Conservation (phyloP, 164 flowering plant species). For the Tinospora cordifolia region DNA sequence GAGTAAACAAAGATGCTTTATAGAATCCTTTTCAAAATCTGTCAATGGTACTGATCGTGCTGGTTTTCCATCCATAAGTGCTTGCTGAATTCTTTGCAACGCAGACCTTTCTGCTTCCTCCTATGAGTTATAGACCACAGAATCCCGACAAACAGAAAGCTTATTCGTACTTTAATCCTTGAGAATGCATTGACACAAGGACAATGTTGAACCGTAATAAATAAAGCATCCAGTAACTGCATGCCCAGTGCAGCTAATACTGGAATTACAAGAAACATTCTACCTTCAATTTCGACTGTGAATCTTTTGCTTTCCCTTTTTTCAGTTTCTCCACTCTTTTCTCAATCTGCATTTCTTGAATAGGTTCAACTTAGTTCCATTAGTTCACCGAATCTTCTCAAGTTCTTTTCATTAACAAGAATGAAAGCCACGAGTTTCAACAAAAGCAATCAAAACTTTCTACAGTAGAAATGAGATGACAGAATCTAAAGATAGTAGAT, state of each 20-base stretch:
- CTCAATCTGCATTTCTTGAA: slow-evolving; percentile 80
- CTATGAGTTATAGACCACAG: slow-evolving; percentile 30
- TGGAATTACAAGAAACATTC: slow-evolving; percentile 2
- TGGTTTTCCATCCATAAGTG: slow-evolving; percentile 90
- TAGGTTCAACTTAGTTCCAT: slow-evolving; percentile 29
- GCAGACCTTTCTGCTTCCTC: slow-evolving; percentile 93
- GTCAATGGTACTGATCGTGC: slow-evolving; percentile 77
- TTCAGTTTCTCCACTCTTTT: slow-evolving; percentile 89
- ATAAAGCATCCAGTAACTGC: background rate
- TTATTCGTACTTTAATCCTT: background rate
- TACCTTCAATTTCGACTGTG: slow-evolving; percentile 83
- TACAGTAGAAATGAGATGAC: background rate
- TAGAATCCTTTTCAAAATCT: slow-evolving; percentile 71
- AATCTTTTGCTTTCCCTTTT: slow-evolving; percentile 70
- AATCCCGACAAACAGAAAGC: slow-evolving; percentile 4
- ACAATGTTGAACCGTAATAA: background rate
- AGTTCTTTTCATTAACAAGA: background rate
- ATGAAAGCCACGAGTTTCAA: no score
- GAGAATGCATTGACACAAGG: background rate
- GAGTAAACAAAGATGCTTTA: slow-evolving; percentile 86
- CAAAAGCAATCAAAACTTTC: no score
- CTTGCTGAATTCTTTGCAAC: slow-evolving; percentile 63
- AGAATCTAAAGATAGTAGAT: background rate
- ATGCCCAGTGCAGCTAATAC: background rate
- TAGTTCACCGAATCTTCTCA: slow-evolving; percentile 21